Percentiles rank a stretch among this genome's conserved stretches.
Evolutionary conservation across 306 rosid genomes (phyloP).

Genomic region (Dryas alaskensis): DNA sequence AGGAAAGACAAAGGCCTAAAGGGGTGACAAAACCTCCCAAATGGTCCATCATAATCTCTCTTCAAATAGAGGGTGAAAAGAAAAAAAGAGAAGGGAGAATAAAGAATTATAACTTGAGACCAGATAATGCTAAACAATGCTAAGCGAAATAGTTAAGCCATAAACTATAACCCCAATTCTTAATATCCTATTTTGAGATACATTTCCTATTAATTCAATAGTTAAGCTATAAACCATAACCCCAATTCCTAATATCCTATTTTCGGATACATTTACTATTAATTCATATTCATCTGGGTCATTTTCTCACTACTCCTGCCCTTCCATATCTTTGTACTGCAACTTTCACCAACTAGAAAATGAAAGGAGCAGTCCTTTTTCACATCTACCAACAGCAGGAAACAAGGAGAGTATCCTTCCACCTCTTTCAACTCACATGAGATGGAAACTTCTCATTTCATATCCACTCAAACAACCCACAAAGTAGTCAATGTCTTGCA

Average conservation of each 20-base stretch:
- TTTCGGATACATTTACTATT: too few species aligned
- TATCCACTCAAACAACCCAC: background rate
- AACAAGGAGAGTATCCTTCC: background rate
- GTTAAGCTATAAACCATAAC: too few species aligned
- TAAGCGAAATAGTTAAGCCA: too few species aligned
- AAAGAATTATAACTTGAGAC: too few species aligned
- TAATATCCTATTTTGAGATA: too few species aligned
- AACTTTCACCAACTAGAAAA: background rate
- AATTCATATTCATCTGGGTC: too few species aligned
- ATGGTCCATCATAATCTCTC: background rate
- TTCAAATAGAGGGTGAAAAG: background rate
- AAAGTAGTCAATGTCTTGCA: background rate
- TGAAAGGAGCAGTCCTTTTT: background rate
- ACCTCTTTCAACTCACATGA: background rate
- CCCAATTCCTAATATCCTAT: too few species aligned
- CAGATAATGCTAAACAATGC: too few species aligned
- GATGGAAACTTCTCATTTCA: conserved; percentile 10
- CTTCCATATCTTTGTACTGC: background rate
- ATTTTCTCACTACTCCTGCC: background rate
- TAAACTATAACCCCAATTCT: too few species aligned
- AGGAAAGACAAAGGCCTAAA: too few species aligned
- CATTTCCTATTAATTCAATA: too few species aligned
- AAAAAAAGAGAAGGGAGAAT: background rate
- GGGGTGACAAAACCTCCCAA: too few species aligned
- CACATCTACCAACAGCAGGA: background rate